These are phyloP conservation scores for Dryadomyces quercus-mongolicae DNA, from an alignment of 2,329 filamentous ascomycete species.

Conservation along the genomic window DNA sequence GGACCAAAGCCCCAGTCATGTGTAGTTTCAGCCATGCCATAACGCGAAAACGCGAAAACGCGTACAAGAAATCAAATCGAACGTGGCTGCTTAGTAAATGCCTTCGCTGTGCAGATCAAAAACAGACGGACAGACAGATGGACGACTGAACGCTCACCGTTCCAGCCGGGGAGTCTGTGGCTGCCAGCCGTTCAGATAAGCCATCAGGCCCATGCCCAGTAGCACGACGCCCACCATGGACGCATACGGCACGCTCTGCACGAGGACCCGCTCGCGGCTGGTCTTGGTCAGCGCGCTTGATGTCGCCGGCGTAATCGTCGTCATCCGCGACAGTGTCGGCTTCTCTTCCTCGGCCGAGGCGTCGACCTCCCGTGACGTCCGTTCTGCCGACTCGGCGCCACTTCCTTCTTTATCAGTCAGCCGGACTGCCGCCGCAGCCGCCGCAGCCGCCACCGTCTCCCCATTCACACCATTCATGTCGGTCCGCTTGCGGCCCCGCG, in stretches of 20 bases:
- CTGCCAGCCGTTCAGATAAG: slow-evolving; percentile 76
- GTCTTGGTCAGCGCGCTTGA: slow-evolving; percentile 21
- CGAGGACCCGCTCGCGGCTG: slow-evolving; percentile 30
- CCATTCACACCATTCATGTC: not conserved
- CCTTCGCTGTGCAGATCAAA: not conserved
- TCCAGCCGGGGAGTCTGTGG: slow-evolving; percentile 24
- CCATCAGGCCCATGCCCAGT: slow-evolving; percentile 74
- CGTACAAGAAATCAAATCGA: too few relatives aligned
- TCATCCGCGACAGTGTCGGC: slow-evolving; percentile 33
- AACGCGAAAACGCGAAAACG: too few relatives aligned
- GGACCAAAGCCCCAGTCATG: too few relatives aligned
- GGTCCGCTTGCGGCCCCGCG: not conserved
- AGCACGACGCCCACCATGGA: slow-evolving; percentile 75
- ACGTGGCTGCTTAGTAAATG: not conserved
- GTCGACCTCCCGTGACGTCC: not conserved
- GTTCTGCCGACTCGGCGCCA: not conserved
- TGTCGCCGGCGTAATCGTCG: slow-evolving; percentile 31
- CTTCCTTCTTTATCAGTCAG: too few relatives aligned
- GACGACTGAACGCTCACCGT: slow-evolving; percentile 12
- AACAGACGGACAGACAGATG: not conserved
- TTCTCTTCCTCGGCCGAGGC: slow-evolving; percentile 16
- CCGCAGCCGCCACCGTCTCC: not conserved
- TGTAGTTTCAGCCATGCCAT: too few relatives aligned
- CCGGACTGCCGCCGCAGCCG: too few relatives aligned
- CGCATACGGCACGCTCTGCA: slow-evolving; percentile 59